Evolutionary conservation across 257 asterid genomes (phyloP), one percentile per base, ranked within the genome.

Genomic region (Henckelia pumila): DNA sequence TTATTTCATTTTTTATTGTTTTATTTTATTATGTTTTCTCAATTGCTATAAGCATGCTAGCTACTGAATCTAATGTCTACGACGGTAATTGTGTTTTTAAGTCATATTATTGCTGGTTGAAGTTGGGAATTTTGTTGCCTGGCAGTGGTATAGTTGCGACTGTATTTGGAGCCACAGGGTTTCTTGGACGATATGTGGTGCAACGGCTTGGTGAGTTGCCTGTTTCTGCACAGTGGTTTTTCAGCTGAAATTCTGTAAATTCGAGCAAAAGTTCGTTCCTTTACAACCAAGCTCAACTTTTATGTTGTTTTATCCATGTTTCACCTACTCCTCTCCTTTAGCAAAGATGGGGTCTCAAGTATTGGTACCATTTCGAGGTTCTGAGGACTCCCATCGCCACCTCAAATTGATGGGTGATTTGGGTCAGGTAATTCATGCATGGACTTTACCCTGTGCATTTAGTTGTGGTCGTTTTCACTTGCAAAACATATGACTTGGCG

Each of bases 281-380:
- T 77, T 63, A 33, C 29, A 11, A 67, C 47, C 30, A n/a, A 58
- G 14, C 71, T 49, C 24, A 57, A 35, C 70, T 17, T 52, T 70
- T 22, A 11, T 64, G 63, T 26, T 7, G n/a, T 72, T 72, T 63
- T 8, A 69, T 64, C 44, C 67, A 24, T 63, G 62, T 26, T 29
- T 79, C 29, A 14, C 53, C 14, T 70, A 8, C 28, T 63, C 20
- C 74, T 73, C 22, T 58, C 56, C 26, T 76, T 75, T 78, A 94
- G 99, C 97, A 77, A 94, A 87, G 91, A 89, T 83, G 92, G 97
- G 96, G 70, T 85, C 96, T 61, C 97, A 91, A 81, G 96, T 94
- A 19, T 81, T 94, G 69, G 97, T 94, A 66, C 97, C 96, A 30
- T 91, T 91, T 82, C 90, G 99, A 59, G 99, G 96, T 66, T 87